Conservation (phyloP, 1,284 basidiomycete genomes). For the Leccinum griseonigrum region DNA sequence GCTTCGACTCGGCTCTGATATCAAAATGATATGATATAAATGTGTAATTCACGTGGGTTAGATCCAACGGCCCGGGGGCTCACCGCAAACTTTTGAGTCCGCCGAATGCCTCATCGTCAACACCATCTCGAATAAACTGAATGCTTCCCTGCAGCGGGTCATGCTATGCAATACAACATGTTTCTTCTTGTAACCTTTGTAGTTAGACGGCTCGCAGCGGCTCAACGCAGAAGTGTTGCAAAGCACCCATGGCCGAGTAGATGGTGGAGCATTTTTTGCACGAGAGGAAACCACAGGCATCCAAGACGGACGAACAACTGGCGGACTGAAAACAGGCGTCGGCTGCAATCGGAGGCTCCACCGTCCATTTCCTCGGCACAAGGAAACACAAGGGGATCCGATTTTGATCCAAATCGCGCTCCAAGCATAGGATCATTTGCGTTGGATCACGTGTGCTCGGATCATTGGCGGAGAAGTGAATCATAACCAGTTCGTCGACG, state of each 20-base stretch:
- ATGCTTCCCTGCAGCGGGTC: too few species aligned
- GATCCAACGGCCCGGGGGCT: too few species aligned
- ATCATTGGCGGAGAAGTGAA: constrained; percentile 29
- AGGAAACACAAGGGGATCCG: constrained; percentile 33
- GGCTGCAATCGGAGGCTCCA: constrained; percentile 16
- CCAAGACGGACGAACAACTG: constrained; percentile 24
- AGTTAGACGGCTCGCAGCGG: constrained; percentile 1
- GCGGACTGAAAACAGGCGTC: constrained; percentile 25
- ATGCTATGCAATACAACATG: too few species aligned
- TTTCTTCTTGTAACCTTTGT: too few species aligned
- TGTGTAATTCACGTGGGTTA: too few species aligned
- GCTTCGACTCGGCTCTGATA: too few species aligned
- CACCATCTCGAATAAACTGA: too few species aligned
- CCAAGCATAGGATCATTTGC: constrained; percentile 29
- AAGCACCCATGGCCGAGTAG: constrained; percentile 35
- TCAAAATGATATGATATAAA: too few species aligned
- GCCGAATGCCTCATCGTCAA: too few species aligned
- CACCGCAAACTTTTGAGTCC: too few species aligned
- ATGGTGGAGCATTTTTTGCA: constrained; percentile 33
- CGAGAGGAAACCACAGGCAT: neutral
- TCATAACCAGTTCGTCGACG: constrained; percentile 25
- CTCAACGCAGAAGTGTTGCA: constrained; percentile 36
- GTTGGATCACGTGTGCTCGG: constrained; percentile 32
- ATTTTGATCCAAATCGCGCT: constrained; percentile 35
- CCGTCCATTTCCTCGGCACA: constrained; percentile 30